phyloP scores from a whole-genome alignment of 2,329 filamentous ascomycete species.

The Cladosporium colombiae region DNA sequence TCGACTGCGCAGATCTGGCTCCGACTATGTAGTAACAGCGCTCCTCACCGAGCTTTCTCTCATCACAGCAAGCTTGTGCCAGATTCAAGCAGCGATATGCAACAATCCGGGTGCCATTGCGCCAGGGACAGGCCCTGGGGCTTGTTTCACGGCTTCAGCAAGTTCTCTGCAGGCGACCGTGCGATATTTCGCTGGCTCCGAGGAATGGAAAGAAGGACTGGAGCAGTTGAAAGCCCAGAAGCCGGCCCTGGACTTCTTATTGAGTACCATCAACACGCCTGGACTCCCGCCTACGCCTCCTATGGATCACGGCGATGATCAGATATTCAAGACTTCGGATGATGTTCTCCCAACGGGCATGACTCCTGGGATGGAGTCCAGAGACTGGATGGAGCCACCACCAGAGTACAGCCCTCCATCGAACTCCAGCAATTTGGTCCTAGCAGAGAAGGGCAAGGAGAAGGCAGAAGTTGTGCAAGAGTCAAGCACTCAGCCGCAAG shows the following conservation, averaged over 20 bases:
- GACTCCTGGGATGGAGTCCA: conserved; percentile 27
- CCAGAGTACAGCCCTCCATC: conserved; percentile 32
- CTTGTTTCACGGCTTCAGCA: conserved; percentile 18
- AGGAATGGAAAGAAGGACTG: conserved; percentile 10
- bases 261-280: conserved; percentile 16
- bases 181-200: not conserved
- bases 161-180: conserved; percentile 15
- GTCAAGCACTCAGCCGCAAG: conserved; percentile 18
- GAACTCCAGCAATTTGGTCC: conserved; percentile 7
- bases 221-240: conserved; percentile 28
- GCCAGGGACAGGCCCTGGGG: conserved; percentile 14
- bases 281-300: conserved; percentile 27
- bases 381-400: conserved; percentile 33
- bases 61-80: conserved; percentile 26
- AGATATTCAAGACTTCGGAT: not conserved
- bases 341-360: conserved; percentile 24
- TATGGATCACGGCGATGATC: not conserved
- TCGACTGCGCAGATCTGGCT: conserved; percentile 16
- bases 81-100: conserved; percentile 24
- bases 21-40: conserved; percentile 1
- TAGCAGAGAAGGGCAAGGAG: conserved; percentile 23
- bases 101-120: conserved; percentile 13
- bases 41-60: conserved; percentile 26
- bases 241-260: conserved; percentile 26
- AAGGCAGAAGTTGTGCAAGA: conserved; percentile 19